Percentiles rank a stretch among this genome's conserved stretches.
These are phyloP conservation scores for Trichoderma reesei DNA, from an alignment of 495 filamentous ascomycete genomes.

Conservation along the genomic window DNA sequence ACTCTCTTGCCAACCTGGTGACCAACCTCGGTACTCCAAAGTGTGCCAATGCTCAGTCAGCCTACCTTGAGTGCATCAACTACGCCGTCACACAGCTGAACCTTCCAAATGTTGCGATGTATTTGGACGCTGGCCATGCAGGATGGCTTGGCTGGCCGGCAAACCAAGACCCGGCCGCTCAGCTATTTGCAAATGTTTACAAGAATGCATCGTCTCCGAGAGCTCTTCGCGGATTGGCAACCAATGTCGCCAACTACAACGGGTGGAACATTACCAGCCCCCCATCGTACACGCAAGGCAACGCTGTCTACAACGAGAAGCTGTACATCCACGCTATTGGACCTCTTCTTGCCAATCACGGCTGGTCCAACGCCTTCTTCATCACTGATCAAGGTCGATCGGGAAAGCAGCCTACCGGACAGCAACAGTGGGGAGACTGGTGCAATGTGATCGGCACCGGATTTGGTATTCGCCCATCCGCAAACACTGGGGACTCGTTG, in stretches of 20 bases:
- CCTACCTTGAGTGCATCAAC: conserved; percentile 59
- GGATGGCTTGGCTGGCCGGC: conserved; percentile 80
- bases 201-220: conserved; percentile 53
- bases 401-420: conserved; percentile 52
- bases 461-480: conserved; percentile 61
- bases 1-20: conserved; percentile 71
- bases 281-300: conserved; percentile 41
- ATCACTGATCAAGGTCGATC: conserved; percentile 63
- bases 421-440: conserved; percentile 70
- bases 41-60: conserved; percentile 51
- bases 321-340: conserved; percentile 44
- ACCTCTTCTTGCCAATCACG: background rate
- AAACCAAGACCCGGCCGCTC: conserved; percentile 63
- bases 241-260: conserved; percentile 77
- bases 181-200: conserved; percentile 58
- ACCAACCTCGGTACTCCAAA: conserved; percentile 58
- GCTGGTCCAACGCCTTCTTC: conserved; percentile 33
- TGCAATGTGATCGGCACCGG: conserved; percentile 71
- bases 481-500: conserved; percentile 49
- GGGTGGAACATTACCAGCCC: conserved; percentile 35
- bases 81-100: conserved; percentile 65
- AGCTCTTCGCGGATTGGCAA: conserved; percentile 60
- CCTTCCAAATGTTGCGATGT: conserved; percentile 73
- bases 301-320: conserved; percentile 61
- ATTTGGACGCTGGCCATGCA: conserved; percentile 71